Evolutionary conservation across 805 yeast species (phyloP).

Genomic region (Zygotorulaspora florentina): DNA sequence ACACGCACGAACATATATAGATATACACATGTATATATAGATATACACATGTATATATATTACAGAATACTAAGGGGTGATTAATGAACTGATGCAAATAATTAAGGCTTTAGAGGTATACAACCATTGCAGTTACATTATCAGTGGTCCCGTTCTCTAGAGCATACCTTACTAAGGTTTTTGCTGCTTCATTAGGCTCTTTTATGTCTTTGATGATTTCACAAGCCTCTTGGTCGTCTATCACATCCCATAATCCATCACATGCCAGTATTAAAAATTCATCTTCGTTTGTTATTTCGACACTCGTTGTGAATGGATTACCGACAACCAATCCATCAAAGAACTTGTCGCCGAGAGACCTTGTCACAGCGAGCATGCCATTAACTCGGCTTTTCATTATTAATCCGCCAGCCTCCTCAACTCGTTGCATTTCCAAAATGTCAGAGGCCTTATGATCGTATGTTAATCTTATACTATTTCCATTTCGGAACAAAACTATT

Average conservation of each 20-base stretch:
- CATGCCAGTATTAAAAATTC: constrained; percentile 87
- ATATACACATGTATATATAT: too few species aligned
- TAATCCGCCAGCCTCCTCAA: constrained; percentile 76
- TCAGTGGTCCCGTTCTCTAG: constrained; percentile 78
- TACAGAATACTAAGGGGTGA: neutral
- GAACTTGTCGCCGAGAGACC: constrained; percentile 91
- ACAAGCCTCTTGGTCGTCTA: constrained; percentile 80
- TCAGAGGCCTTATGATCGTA: constrained; percentile 95
- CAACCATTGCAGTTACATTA: constrained; percentile 90
- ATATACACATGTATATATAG: too few species aligned
- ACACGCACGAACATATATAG: too few species aligned
- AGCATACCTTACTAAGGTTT: constrained; percentile 65
- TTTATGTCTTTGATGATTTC: constrained; percentile 52
- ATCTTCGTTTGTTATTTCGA: constrained; percentile 61
- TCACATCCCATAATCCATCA: constrained; percentile 96
- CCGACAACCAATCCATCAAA: constrained; percentile 88
- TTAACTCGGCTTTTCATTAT: constrained; percentile 88
- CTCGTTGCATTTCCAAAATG: constrained; percentile 66
- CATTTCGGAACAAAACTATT: constrained; percentile 70
- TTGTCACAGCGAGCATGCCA: constrained; percentile 90
- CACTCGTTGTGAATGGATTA: constrained; percentile 86
- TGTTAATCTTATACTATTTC: constrained; percentile 70
- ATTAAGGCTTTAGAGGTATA: constrained; percentile 32
- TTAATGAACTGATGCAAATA: neutral
- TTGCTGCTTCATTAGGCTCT: constrained; percentile 66